Conservation (phyloP, 106 monocot genomes). For the Cymbidium sinense region DNA sequence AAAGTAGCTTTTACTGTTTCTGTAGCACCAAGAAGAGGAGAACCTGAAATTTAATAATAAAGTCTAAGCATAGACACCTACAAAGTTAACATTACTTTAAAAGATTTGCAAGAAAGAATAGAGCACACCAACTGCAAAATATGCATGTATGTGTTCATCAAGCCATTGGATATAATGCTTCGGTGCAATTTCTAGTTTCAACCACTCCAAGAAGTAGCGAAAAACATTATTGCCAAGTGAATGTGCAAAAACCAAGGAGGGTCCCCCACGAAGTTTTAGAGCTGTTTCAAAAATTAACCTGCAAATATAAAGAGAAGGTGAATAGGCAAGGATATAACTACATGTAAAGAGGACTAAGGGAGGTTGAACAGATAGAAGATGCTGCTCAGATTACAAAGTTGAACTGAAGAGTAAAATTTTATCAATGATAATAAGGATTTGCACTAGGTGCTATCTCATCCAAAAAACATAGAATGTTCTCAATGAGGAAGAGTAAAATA, state of each 20-base stretch:
- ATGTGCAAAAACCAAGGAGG: constrained; percentile 95
- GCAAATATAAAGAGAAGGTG: constrained; percentile 13
- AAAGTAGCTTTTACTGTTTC: constrained; percentile 73
- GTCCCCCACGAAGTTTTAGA: constrained; percentile 86
- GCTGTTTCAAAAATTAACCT: constrained; percentile 91
- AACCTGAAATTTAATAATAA: constrained; percentile 34
- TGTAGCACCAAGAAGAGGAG: constrained; percentile 91
- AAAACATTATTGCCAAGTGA: constrained; percentile 98
- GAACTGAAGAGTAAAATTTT: neutral
- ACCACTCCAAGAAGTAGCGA: constrained; percentile 96
- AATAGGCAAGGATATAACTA: neutral
- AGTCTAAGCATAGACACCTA: constrained; percentile 2
- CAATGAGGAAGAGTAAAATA: neutral
- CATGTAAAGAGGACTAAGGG: neutral
- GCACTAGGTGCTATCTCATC: neutral
- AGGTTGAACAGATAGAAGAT: neutral
- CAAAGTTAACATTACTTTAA: neutral
- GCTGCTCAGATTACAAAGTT: neutral
- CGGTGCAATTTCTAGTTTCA: constrained; percentile 95
- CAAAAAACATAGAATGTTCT: neutral
- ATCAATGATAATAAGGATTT: neutral
- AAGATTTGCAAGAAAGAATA: neutral
- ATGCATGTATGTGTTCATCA: constrained; percentile 96
- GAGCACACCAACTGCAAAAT: constrained; percentile 91
- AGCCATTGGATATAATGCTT: constrained; percentile 94